These are phyloP conservation scores for Albifimbria verrucaria DNA, from an alignment of 2,329 filamentous ascomycete species.

Conservation along the genomic window DNA sequence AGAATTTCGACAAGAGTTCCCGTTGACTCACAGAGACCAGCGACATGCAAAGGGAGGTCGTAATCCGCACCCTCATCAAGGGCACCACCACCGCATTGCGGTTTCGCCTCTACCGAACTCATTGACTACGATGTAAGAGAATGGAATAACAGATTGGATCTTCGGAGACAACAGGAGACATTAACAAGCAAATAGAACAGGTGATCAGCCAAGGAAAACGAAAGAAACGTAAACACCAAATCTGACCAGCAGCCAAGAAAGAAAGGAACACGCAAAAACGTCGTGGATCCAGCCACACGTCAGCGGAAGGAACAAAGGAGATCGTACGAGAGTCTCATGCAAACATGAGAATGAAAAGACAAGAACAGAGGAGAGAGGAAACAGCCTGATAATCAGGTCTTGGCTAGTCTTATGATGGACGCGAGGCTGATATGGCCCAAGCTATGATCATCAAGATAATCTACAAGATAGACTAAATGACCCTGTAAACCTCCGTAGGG, in stretches of 20 bases:
- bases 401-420: not conserved
- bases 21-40: constrained; percentile 23
- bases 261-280: not conserved
- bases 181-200: no score
- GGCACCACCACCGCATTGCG: constrained; percentile 22
- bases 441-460: not conserved
- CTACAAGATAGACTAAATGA: no score
- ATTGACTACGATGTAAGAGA: no score
- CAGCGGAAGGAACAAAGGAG: not conserved
- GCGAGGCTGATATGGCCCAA: not conserved
- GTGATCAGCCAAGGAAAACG: no score
- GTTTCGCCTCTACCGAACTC: constrained; percentile 13
- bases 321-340: not conserved
- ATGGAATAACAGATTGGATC: no score
- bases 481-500: no score
- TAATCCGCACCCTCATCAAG: constrained; percentile 14
- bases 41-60: constrained; percentile 23
- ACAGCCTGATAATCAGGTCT: not conserved
- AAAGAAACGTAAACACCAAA: no score
- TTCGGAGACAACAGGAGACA: no score
- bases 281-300: not conserved
- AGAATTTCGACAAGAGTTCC: not conserved
- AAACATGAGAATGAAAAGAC: not conserved
- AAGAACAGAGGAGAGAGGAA: not conserved
- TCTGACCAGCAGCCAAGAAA: not conserved